Percentiles rank a stretch among this genome's conserved stretches.
Conservation (phyloP, 1,284 basidiomycete genomes). For the Cronartium quercuum region DNA sequence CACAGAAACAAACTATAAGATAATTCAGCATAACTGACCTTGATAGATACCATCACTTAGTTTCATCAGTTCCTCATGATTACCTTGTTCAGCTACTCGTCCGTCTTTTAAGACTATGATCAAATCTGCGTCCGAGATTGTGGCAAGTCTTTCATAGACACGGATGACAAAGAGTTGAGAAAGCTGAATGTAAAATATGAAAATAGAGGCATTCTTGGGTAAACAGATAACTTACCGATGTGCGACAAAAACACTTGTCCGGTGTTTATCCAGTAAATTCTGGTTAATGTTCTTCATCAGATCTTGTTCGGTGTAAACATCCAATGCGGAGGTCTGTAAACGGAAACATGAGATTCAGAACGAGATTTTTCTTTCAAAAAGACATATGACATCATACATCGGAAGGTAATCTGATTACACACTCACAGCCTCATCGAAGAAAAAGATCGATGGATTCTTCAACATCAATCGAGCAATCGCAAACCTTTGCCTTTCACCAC, state of each 20-base stretch:
- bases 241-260: constrained; percentile 37
- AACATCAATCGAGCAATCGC: constrained; percentile 38
- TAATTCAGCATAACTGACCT: not conserved
- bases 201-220: not conserved
- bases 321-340: constrained; percentile 35
- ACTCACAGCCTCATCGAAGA: constrained; percentile 38
- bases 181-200: not conserved
- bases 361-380: not conserved
- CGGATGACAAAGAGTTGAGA: not conserved
- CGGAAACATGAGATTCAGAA: not conserved
- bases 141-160: constrained; percentile 12
- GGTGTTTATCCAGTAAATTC: constrained; percentile 27
- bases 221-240: constrained; percentile 17
- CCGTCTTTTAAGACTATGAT: constrained; percentile 48
- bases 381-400: too few relatives aligned
- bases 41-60: constrained; percentile 39
- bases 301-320: constrained; percentile 37
- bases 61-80: constrained; percentile 46
- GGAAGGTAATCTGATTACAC: too few relatives aligned
- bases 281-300: constrained; percentile 34
- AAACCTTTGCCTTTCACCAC: constrained; percentile 36
- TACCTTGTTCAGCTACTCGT: constrained; percentile 47
- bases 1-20: not conserved
- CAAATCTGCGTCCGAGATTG: constrained; percentile 43
- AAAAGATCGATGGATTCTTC: constrained; percentile 34